Base-by-base conservation (phyloP, 148 eudicot genomes). In the Cornus controversa region DNA sequence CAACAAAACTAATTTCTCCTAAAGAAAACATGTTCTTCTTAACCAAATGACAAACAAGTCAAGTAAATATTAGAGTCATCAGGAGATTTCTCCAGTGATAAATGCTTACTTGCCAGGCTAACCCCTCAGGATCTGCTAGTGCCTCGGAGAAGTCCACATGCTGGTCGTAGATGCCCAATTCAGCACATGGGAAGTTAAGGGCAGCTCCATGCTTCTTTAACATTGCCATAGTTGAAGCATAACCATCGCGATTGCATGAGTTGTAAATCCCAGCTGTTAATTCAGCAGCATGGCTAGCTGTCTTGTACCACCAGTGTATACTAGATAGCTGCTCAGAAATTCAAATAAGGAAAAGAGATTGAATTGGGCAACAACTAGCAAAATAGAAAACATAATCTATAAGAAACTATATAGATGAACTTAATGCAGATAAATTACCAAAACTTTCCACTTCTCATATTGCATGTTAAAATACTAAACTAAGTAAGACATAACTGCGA, bases 261-360 rank as follows among this genome's bases (percentile, higher is more conserved):
- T 96, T 96, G 84, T 93, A 88, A 85, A 85, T 89, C 73, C 99
- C 99, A 78, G 98, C 92, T 57, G 97, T 92, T 87, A 96, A 79
- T 81, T 96, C 99, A 77, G 99, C 94, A 75, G 97, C 99, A 86
- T 96, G 99, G 85, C 99, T 92, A 77, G 91, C 83, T 76, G 97
- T 90, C 90, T 92, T 96, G 85, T 93, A 96, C 99, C 98, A 96
- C 94, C 97, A 92, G 84, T 89, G 90, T 74, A 89, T 82, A 72
- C 98, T 90, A 72, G 95, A 73, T 66, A 96, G 78, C 99, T 96
- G 94, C 82, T 82, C 84, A 78, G 34, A 81, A 64, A 71, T 83
- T 27, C 45, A 80, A 80, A 63, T 37, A 72, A 36, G 29, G 25
- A 53, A 71, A 67, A 82, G 69, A 62, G 47, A 71, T 75, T 29